These are phyloP conservation scores for Atkinsonella hypoxylon DNA, from an alignment of 2,329 filamentous ascomycete species.

Conservation along the genomic window DNA sequence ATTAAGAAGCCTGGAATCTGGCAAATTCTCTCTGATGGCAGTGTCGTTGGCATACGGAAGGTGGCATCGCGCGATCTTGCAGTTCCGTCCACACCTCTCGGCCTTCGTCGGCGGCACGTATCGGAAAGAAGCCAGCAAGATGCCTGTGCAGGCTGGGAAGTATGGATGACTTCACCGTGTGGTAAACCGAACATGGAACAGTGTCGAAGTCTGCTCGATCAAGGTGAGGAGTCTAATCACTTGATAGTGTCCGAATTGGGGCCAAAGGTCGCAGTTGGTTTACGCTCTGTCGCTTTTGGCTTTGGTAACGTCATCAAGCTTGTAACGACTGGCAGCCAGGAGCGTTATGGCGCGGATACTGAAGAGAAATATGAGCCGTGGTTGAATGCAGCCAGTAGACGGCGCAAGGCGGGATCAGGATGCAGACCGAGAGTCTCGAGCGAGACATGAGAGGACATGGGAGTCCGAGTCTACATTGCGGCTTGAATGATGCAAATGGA, in stretches of 20 bases:
- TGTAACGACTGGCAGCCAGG: slow-evolving; percentile 49
- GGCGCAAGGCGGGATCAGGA: slow-evolving; percentile 21
- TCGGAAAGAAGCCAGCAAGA: not conserved
- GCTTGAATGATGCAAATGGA: not conserved
- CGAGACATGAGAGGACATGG: not conserved
- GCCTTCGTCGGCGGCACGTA: slow-evolving; percentile 2
- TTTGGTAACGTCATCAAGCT: slow-evolving; percentile 65
- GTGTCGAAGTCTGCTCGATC: slow-evolving; percentile 30
- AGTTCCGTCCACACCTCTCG: not conserved
- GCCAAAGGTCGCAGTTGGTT: slow-evolving; percentile 50
- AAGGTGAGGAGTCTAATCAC: slow-evolving; percentile 32
- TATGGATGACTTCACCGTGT: slow-evolving; percentile 39
- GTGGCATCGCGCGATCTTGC: slow-evolving; percentile 15
- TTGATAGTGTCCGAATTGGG: slow-evolving; percentile 56
- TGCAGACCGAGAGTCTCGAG: slow-evolving; percentile 10
- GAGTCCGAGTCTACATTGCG: no score
- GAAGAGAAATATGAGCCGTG: slow-evolving; percentile 19
- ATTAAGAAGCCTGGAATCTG: slow-evolving; percentile 54
- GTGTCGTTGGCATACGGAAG: slow-evolving; percentile 50
- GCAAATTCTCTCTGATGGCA: slow-evolving; percentile 48
- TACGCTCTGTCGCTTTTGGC: slow-evolving; percentile 53
- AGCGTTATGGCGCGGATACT: slow-evolving; percentile 42
- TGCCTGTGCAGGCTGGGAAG: slow-evolving; percentile 31
- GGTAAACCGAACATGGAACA: slow-evolving; percentile 33
- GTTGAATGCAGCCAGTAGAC: slow-evolving; percentile 26